Evolutionary conservation across 2,329 filamentous ascomycete genomes (phyloP).

Genomic region (Sporothrix brasiliensis): DNA sequence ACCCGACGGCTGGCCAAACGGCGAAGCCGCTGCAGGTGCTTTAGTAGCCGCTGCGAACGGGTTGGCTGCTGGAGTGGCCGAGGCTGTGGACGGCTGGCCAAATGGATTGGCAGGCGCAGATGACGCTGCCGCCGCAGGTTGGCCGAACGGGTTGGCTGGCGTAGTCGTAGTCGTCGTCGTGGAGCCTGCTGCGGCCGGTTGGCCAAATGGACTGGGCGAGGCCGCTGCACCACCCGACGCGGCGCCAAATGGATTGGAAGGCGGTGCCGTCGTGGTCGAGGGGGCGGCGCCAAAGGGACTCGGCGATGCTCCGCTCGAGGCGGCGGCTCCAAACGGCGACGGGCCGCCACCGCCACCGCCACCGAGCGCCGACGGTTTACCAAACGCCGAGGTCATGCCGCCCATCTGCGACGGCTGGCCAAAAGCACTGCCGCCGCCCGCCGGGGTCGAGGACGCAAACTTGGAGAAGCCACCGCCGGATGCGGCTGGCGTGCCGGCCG

Average conservation of each 20-base stretch:
- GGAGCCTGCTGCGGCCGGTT: slow-evolving; percentile 29
- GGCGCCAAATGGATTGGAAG: slow-evolving; percentile 43
- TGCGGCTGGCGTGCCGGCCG: slow-evolving; percentile 31
- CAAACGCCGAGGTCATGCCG: slow-evolving; percentile 36
- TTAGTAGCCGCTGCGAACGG: neutral
- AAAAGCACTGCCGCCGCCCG: slow-evolving; percentile 37
- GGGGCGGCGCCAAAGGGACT: slow-evolving; percentile 38
- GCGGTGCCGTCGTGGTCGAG: slow-evolving; percentile 31
- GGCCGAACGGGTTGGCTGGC: slow-evolving; percentile 32
- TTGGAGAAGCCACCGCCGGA: slow-evolving; percentile 39
- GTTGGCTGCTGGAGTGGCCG: slow-evolving; percentile 10
- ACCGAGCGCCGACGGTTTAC: slow-evolving; percentile 39
- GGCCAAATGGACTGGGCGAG: slow-evolving; percentile 41
- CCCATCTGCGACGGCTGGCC: slow-evolving; percentile 42
- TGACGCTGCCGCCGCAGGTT: slow-evolving; percentile 15
- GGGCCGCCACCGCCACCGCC: slow-evolving; percentile 11
- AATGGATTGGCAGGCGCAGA: slow-evolving; percentile 25
- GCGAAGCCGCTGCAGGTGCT: slow-evolving; percentile 16
- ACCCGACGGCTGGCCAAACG: slow-evolving; percentile 30
- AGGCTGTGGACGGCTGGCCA: neutral
- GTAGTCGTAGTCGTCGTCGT: slow-evolving; percentile 10
- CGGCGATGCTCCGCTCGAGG: slow-evolving; percentile 19
- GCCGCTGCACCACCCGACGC: slow-evolving; percentile 17
- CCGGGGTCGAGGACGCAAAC: slow-evolving; percentile 38
- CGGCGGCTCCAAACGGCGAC: slow-evolving; percentile 28